These are phyloP conservation scores for Colletotrichum cuscutae DNA, from an alignment of 2,329 filamentous ascomycete genomes.

Conservation along the genomic window DNA sequence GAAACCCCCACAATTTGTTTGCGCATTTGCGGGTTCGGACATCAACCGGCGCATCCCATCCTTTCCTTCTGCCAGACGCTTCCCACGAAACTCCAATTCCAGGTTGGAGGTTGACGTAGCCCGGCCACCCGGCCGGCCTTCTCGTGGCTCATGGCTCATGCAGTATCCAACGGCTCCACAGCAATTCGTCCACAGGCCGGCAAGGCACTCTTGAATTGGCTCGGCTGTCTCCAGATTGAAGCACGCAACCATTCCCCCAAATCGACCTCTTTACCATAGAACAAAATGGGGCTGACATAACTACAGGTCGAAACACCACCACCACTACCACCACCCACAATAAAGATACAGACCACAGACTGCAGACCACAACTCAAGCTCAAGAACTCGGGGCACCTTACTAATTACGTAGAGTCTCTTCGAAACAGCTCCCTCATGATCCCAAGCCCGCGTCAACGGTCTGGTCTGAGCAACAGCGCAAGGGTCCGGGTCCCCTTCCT, in stretches of 20 bases:
- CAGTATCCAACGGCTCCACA: not conserved
- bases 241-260: not conserved
- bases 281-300: conserved; percentile 2
- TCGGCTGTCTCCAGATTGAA: not conserved
- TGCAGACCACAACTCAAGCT: not conserved
- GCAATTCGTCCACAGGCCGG: not conserved
- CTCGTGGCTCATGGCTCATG: not conserved
- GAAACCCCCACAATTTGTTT: not conserved
- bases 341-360: not conserved
- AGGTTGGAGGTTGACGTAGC: not conserved
- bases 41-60: not conserved
- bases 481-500: conserved; percentile 3
- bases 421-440: conserved; percentile 9
- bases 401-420: not conserved
- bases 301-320: not conserved
- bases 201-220: not conserved
- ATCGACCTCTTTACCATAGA: not conserved
- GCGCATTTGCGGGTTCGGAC: not conserved
- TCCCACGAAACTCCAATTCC: not conserved
- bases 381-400: not conserved
- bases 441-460: not conserved
- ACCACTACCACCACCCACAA: not conserved
- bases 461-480: conserved; percentile 1
- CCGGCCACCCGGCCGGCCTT: not conserved
- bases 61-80: not conserved